Evolutionary conservation across 2,329 filamentous ascomycete genomes (phyloP).

Genomic region (Cladosporium oxysporum): DNA sequence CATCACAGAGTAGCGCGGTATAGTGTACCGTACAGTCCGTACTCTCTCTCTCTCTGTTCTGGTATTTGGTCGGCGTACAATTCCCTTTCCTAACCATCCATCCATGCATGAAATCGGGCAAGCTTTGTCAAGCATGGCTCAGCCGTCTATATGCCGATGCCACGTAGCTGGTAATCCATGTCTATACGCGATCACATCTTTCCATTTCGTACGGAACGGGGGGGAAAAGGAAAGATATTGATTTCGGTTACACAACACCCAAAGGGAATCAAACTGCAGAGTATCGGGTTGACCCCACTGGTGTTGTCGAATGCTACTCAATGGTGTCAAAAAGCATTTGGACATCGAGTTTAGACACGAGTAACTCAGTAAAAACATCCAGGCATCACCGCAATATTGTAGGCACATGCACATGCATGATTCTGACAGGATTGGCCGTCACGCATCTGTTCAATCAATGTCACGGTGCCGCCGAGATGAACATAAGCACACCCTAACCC

Average conservation of each 20-base stretch:
- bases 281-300: not conserved
- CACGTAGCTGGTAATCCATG: not conserved
- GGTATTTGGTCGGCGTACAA: not conserved
- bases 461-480: not conserved
- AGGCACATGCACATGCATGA: not conserved
- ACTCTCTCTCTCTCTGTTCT: not conserved
- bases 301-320: not conserved
- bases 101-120: not conserved
- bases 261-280: no score
- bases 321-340: not conserved
- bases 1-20: not conserved
- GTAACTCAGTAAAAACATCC: not conserved
- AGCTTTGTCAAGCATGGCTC: not conserved
- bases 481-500: not conserved
- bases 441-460: not conserved
- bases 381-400: not conserved
- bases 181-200: not conserved
- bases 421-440: not conserved
- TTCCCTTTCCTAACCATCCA: not conserved
- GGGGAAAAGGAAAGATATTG: no score
- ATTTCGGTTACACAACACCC: no score
- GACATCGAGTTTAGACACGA: not conserved
- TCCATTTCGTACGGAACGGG: no score
- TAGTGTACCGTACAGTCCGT: not conserved
- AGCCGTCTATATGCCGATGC: not conserved